Evolutionary conservation across 495 filamentous ascomycete genomes (phyloP), one percentile per base, ranked within the genome.

Genomic region (Umbilicaria muhlenbergii): DNA sequence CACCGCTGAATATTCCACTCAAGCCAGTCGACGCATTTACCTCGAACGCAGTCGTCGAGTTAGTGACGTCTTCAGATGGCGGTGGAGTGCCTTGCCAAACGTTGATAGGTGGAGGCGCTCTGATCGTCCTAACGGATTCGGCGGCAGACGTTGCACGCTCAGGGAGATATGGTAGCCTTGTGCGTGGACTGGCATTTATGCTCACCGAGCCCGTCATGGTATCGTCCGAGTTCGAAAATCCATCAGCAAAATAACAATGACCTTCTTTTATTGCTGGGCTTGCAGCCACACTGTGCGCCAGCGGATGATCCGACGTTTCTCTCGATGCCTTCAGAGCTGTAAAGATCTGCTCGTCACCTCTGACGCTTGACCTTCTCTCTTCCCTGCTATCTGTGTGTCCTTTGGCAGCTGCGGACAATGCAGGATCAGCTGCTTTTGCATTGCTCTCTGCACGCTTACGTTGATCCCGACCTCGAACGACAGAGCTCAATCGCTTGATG

Each of bases 281-380:
- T 14, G 75, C 84, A 28, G 77, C 78, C 28, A 84, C 74, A 50
- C 84, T 92, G 48, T 85, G 81, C 8, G 85, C 79, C n/a, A 92
- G 59, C 14, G 86, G 86, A 56, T 92, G 86, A 33, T 86, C 81
- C 21, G 39, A 35, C 13, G 62, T 56, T 51, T 73, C 71, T 46
- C 55, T 56, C 24, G 68, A 64, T 17, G 67, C 59, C 39, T 66
- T 68, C 13, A 72, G 55, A 7, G 66, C 64, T 37, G 71, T 57
- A 44, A 73, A 74, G 43, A 78, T 73, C 11, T 70, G 65, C 49
- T 91, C 84, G 46, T 89, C 84, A 1, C 76, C 74, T 38, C 75
- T 67, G 37, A 91, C 53, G 55, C 86, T 92, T 36, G 65, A 69
- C 24, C 84, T 74, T 35, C 84, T 77, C 41, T 62, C 63, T 28